Evolutionary conservation across 768 basidiomycete genomes (phyloP).

Genomic region (Termitomyces titanicus): DNA sequence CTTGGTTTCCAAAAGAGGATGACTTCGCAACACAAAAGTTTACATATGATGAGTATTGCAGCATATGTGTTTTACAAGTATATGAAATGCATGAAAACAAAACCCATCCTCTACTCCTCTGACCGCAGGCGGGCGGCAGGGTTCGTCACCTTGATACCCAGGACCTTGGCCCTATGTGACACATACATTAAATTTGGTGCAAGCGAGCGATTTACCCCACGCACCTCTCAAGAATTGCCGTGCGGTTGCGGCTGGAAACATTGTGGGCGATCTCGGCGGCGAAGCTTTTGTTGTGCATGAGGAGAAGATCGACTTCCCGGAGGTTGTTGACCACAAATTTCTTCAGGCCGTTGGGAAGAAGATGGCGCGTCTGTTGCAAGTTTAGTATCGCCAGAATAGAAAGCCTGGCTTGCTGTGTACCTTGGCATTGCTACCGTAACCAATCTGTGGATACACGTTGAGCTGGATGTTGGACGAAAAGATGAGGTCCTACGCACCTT

Average conservation of each 20-base stretch:
- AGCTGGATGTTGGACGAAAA: not conserved
- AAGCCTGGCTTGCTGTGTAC: slow-evolving; percentile 32
- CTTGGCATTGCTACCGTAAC: slow-evolving; percentile 90
- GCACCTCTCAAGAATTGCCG: slow-evolving; percentile 83
- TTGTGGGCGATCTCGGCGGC: slow-evolving; percentile 96
- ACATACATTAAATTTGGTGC: slow-evolving; percentile 6
- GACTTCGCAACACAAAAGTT: not conserved
- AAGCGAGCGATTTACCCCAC: slow-evolving; percentile 13
- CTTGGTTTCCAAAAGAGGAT: slow-evolving; percentile 9
- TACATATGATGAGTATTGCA: slow-evolving; percentile 39
- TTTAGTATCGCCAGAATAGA: slow-evolving; percentile 39
- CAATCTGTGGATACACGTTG: slow-evolving; percentile 44
- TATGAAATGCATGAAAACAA: slow-evolving; percentile 33
- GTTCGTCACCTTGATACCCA: slow-evolving; percentile 95
- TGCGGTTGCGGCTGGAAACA: slow-evolving; percentile 94
- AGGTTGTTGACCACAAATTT: slow-evolving; percentile 94
- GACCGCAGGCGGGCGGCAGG: slow-evolving; percentile 88
- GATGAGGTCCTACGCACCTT: slow-evolving; percentile 51
- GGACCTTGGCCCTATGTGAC: slow-evolving; percentile 64
- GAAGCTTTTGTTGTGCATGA: slow-evolving; percentile 97
- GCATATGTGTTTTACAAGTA: slow-evolving; percentile 55
- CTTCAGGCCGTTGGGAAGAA: slow-evolving; percentile 94
- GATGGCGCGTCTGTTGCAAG: slow-evolving; percentile 72
- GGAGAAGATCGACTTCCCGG: slow-evolving; percentile 88
- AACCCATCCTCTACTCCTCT: slow-evolving; percentile 69